Evolutionary conservation across 2,329 filamentous ascomycete species (phyloP).

Genomic region (Pezicula rhizophila): DNA sequence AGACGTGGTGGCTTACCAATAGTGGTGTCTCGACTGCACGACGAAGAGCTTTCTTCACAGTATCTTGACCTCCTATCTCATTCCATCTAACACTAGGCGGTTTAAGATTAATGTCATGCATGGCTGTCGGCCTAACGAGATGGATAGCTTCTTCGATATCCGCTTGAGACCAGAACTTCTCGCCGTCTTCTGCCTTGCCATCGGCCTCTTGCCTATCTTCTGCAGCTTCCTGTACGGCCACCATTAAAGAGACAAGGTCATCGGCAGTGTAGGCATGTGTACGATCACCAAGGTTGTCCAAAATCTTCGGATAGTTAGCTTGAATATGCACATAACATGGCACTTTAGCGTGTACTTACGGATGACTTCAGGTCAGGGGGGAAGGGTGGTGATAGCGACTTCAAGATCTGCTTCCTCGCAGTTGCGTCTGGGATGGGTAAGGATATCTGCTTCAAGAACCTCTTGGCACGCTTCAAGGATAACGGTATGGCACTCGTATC

Average conservation of each 20-base stretch:
- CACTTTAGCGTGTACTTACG: too few relatives aligned
- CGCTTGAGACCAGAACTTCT: constrained; percentile 26
- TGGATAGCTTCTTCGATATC: constrained; percentile 63
- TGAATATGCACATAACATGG: too few relatives aligned
- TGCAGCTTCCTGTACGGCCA: constrained; percentile 39
- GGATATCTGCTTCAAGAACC: constrained; percentile 63
- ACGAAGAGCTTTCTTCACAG: constrained; percentile 59
- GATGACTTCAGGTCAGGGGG: constrained; percentile 34
- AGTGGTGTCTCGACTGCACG: constrained; percentile 32
- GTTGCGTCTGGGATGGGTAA: constrained; percentile 69
- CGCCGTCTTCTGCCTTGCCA: constrained; percentile 1
- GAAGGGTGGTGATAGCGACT: constrained; percentile 39
- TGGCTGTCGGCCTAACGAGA: constrained; percentile 71
- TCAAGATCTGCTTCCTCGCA: constrained; percentile 69
- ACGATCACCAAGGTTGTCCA: constrained; percentile 59
- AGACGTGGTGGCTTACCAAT: constrained; percentile 13
- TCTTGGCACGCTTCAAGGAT: constrained; percentile 56
- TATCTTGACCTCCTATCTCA: constrained; percentile 80
- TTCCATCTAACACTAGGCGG: constrained; percentile 80
- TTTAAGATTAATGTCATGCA: constrained; percentile 84
- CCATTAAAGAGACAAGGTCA: constrained; percentile 64
- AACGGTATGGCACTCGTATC: constrained; percentile 67
- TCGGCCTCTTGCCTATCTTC: constrained; percentile 17
- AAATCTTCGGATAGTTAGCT: constrained; percentile 35
- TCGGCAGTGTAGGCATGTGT: constrained; percentile 84